Evolutionary conservation across 495 filamentous ascomycete genomes (phyloP), one percentile per base, ranked within the genome.

Genomic region (Achaetomiella virescens): DNA sequence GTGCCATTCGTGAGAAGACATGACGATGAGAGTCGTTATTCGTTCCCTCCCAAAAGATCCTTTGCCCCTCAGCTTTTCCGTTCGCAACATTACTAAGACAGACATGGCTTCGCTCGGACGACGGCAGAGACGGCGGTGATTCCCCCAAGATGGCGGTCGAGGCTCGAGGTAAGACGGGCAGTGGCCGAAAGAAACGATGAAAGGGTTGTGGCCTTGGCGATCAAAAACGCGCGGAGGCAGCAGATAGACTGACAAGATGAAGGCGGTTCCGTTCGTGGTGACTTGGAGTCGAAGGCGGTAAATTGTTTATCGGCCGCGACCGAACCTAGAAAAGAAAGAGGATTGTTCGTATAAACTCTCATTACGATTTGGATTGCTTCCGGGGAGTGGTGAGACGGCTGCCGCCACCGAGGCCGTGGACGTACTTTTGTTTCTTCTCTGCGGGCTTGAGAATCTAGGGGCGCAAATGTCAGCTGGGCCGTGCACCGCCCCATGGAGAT

Each of bases 341-440:
- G 83, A 49, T 38, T 84, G 82, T 88, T 90, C 81, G 88, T 85
- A 89, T 87, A 65, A 75, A 73, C 63, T 70, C 70, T 80, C 76
- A 78, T 79, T 77, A n/a, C n/a, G 76, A 84, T 83, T 90, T 89
- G 78, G 88, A 87, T 77, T 88, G 84, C 88, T 92, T 84, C 89
- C 86, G 76, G 87, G 89, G 86, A 84, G 88, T 93, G 76, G 88
- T 80, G 75, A 87, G 82, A 76, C 85, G 85, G 83, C 60, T 66
- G 57, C 85, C 83, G 77, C 85, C 82, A 78, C 88, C 88, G 78
- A 91, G 84, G 79, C 87, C 84, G 78, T 88, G 88, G 70, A 96
- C 92, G 81, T 96, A 98, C 90, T 98, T 98, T 90, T 96, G 92
- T 87, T 98, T 98, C 85, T 98, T 98, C 83, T 98, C 93, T 74